Evolutionary conservation across 352 stramenopile species (phyloP), one percentile per base, ranked within the genome.

Genomic region (Pythium scleroteichum): DNA sequence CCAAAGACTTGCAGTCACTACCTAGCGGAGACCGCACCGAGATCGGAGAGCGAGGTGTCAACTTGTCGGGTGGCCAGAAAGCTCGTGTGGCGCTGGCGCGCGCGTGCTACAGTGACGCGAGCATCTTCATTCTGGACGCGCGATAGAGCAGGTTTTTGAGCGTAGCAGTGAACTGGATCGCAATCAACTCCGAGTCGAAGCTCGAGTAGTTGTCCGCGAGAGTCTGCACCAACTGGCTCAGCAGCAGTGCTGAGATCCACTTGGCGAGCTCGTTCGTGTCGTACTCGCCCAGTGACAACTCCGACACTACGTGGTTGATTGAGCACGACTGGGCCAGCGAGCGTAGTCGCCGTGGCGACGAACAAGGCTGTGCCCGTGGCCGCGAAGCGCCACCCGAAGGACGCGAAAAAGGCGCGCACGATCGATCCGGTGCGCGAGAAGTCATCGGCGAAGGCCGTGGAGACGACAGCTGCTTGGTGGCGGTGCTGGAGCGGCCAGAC

Each of bases 71-170:
- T 22, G 78, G 78, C 5, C 78, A 88, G 54, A 85, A 82, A 51
- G 62, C 63, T 7, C 68, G 81, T 10, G 53, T 91, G 3, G 72
- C 68, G 12, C 46, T 91, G 1, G 81, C 81, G 8, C 75, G 81
- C 23, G 69, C 78, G 19, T 80, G 73, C 55, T 89, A 89, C 62
- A 67, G 61, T 7, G 64, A 85, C 49, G 60, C 75, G 2, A 56
- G 57, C 45, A 82, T 78, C 17, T 91, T 87, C 67, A 46, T 98
- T 9, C 68, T 98, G 8, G 94, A 98, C 62, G 88, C 97, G 22
- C 49, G 49, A 66, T 82, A 87, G 22, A 90, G 47, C 23, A 84
- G 26, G 10, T 53, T 72, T 65, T 88, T 87, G 44, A 90, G 50
- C 0, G 65, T 56, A 7, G 60, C 74, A 14, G 68, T 62, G 35